Evolutionary conservation across 176 grass and related monocot genomes (phyloP).

Genomic region (Bolboschoenus planiculmis): DNA sequence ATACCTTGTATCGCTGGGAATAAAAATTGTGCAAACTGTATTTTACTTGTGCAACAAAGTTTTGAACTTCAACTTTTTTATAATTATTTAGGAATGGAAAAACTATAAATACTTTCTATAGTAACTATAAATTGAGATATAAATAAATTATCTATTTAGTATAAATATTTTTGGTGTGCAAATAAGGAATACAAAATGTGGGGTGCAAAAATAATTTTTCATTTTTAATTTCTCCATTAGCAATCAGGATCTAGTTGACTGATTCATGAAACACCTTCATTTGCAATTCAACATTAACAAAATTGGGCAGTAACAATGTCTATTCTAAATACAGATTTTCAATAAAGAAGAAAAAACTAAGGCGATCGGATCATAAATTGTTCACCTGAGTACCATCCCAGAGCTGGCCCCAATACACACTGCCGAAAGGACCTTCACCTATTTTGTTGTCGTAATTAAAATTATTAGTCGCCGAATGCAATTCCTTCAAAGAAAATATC

Average conservation of each 20-base stretch:
- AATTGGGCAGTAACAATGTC: not conserved
- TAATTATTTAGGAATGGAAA: too few relatives aligned
- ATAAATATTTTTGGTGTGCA: too few relatives aligned
- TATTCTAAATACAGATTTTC: not conserved
- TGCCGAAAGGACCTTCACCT: conserved; percentile 56
- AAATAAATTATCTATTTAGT: too few relatives aligned
- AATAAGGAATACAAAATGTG: too few relatives aligned
- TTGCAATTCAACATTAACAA: not conserved
- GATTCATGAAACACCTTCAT: not conserved
- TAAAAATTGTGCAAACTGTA: too few relatives aligned
- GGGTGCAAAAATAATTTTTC: too few relatives aligned
- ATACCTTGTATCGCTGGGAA: too few relatives aligned
- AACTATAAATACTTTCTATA: too few relatives aligned
- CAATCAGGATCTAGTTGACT: not conserved
- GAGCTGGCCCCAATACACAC: conserved; percentile 81
- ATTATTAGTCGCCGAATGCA: conserved; percentile 66
- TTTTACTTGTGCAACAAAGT: too few relatives aligned
- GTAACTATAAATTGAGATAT: too few relatives aligned
- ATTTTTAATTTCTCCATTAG: not conserved
- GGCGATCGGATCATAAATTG: conserved; percentile 3
- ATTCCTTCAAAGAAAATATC: conserved; percentile 66
- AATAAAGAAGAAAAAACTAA: not conserved
- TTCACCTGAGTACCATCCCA: conserved; percentile 82
- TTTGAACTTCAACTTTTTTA: too few relatives aligned
- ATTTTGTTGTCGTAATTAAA: conserved; percentile 93